Base-by-base conservation (phyloP, 1,284 basidiomycete species). In the Heimioporus retisporus region DNA sequence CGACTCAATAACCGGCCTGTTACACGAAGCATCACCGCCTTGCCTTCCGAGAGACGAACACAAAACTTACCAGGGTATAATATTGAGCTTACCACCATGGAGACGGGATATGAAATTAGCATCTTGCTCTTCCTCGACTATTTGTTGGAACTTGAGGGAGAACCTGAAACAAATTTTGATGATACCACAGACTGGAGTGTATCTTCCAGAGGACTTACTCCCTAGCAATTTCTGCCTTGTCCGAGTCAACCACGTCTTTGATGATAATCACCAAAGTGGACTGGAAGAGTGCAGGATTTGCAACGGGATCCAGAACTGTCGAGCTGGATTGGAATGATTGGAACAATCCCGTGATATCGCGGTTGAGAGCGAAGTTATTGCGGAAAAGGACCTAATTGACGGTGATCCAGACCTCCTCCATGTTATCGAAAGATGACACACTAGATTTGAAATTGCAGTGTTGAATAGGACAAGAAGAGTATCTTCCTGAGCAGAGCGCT, bases 251-350 rank as follows among this genome's bases (percentile, higher is more conserved):
- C 14, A 90, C 89, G 64, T 90, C 88, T 83, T 90, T 90, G 74
- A 90, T 89, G 60, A 90, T 88, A 66, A 90, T 89, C 1, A 83
- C 83, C 15, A 90, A 77, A 0, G 82, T 86, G 0, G 88, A 89
- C 65, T 85, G 85, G 78, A 90, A 90, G 13, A 90, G 79, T 23
- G 81, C 79, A 0, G 88, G 88, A 69, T 90, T 90, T 0, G 85
- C 80, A 1, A 81, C 79, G 3, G 89, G 89, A 65, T 91, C 86
- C 4, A 90, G 77, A 6, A 90, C 82, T 0, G 84, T 82, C 0
- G 88, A 85, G 11, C 88, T 89, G 0, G 87, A 86, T 70, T 90
- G 89, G 77, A 90, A 90, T 1, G 89, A 89, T 66, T 89, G 84
- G 69, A 90, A 90, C 3, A 90, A 77, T 7, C 84, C 86, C 7